Conservation (phyloP, 73 alveolate species). For the Durusdinium trenchii region DNA sequence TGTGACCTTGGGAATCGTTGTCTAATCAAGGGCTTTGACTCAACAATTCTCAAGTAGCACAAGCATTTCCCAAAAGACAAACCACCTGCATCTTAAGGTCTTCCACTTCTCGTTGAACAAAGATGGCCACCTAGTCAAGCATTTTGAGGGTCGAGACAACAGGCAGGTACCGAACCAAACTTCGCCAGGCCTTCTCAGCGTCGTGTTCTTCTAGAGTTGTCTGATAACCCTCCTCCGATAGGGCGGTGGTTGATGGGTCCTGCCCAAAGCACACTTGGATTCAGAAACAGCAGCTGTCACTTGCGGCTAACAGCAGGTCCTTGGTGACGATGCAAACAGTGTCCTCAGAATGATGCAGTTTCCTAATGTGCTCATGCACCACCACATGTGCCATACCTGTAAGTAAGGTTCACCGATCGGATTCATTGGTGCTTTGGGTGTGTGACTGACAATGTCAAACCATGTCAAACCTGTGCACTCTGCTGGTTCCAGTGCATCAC, state of each 20-base stretch:
- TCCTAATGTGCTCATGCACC: no score
- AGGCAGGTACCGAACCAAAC: neutral
- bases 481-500: neutral
- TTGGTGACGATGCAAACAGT: slow-evolving; percentile 62
- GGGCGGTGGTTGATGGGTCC: slow-evolving; percentile 78
- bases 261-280: neutral
- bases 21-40: neutral
- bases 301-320: slow-evolving; percentile 6
- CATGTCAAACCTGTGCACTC: neutral
- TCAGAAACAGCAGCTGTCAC: neutral
- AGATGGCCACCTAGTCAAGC: neutral
- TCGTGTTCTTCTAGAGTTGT: neutral
- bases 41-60: neutral
- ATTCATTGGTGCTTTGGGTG: no score
- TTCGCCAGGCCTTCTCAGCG: neutral
- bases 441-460: no score
- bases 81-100: slow-evolving; percentile 69
- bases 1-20: neutral
- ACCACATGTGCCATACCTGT: no score
- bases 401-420: no score
- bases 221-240: slow-evolving; percentile 83
- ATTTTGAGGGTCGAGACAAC: neutral
- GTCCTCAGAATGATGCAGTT: slow-evolving; percentile 6
- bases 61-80: neutral
- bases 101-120: slow-evolving; percentile 49